Conservation (phyloP, 805 yeast genomes). For the Yamadazyma takamatsuzukensis region DNA sequence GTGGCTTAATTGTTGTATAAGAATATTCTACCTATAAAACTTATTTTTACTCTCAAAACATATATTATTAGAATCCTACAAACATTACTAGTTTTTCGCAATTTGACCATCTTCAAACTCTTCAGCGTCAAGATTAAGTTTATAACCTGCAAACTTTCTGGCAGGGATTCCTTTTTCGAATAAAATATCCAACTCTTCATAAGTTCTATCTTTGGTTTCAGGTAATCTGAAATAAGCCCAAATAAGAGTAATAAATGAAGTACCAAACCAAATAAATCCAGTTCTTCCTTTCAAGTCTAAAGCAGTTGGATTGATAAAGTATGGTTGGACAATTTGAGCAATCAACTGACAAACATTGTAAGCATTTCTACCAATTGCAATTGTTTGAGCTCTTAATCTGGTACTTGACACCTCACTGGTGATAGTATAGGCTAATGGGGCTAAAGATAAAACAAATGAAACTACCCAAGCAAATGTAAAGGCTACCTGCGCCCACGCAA, state of each 20-base stretch:
- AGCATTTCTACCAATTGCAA: constrained; percentile 25
- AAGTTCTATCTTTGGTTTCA: constrained; percentile 53
- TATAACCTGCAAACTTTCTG: constrained; percentile 21
- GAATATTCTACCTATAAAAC: too few relatives aligned
- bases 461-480: constrained; percentile 13
- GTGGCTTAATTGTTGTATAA: too few relatives aligned
- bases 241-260: constrained; percentile 18
- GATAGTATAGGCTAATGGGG: constrained; percentile 37
- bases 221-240: constrained; percentile 52
- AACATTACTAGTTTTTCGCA: too few relatives aligned
- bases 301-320: constrained; percentile 35
- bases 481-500: constrained; percentile 20
- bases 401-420: constrained; percentile 37
- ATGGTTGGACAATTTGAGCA: constrained; percentile 22
- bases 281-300: constrained; percentile 41
- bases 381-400: constrained; percentile 33
- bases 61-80: too few relatives aligned
- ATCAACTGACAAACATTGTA: constrained; percentile 27
- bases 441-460: constrained; percentile 38
- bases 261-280: constrained; percentile 36
- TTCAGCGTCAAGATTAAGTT: constrained; percentile 4
- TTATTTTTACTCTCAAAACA: too few relatives aligned
- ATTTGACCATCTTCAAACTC: constrained; percentile 2
- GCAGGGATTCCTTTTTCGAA: constrained; percentile 36
- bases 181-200: constrained; percentile 52